Conservation (phyloP, 768 basidiomycete species). For the Lyophyllum semitale region DNA sequence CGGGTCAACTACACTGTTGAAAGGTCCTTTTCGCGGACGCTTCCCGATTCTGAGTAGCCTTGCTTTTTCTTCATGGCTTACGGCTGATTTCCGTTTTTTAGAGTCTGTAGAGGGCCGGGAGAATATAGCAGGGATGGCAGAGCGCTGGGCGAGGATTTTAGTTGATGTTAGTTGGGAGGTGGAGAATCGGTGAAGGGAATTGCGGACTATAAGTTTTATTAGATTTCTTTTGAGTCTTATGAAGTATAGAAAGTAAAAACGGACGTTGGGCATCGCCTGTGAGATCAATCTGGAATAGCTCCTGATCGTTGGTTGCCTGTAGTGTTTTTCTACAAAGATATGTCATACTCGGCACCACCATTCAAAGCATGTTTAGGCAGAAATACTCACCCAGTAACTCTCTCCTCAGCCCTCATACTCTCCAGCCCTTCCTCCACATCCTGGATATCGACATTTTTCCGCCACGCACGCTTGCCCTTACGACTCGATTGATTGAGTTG, state of each 20-base stretch:
- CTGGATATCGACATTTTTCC: slow-evolving; percentile 88
- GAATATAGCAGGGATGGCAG: slow-evolving; percentile 82
- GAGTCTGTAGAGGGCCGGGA: slow-evolving; percentile 47
- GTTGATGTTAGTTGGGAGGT: slow-evolving; percentile 60
- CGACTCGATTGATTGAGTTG: slow-evolving; percentile 72
- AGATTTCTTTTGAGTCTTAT: background rate
- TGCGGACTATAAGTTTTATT: slow-evolving; percentile 49
- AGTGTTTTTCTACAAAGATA: slow-evolving; percentile 49
- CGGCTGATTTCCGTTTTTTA: slow-evolving; percentile 43
- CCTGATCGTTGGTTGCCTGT: slow-evolving; percentile 67
- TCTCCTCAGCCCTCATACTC: slow-evolving; percentile 76
- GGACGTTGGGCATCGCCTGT: slow-evolving; percentile 76
- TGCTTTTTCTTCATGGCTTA: slow-evolving; percentile 73
- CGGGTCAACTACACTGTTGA: slow-evolving; percentile 71
- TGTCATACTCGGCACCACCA: slow-evolving; percentile 1
- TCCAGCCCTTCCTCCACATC: slow-evolving; percentile 80
- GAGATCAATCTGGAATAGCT: slow-evolving; percentile 81
- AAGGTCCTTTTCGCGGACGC: slow-evolving; percentile 67
- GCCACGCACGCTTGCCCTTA: slow-evolving; percentile 92
- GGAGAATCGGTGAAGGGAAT: slow-evolving; percentile 56
- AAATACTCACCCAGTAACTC: slow-evolving; percentile 67
- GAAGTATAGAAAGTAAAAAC: slow-evolving; percentile 18
- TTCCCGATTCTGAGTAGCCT: slow-evolving; percentile 77
- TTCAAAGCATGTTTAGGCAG: background rate
- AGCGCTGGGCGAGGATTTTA: slow-evolving; percentile 82